phyloP scores from a whole-genome alignment of 2,329 filamentous ascomycete genomes.

The Penicillium sp. region DNA sequence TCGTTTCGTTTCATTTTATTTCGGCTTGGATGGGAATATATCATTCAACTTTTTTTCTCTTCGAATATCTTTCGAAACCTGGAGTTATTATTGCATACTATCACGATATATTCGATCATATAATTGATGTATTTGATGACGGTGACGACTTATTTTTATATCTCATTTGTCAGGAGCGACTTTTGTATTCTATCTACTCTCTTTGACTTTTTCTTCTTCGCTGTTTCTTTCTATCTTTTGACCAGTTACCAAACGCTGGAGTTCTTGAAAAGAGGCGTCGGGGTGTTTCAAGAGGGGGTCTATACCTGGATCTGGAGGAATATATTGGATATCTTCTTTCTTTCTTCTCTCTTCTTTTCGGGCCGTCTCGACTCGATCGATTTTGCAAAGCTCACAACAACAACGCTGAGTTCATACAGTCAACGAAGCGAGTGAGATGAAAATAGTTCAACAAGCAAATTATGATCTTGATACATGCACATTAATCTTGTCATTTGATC shows the following conservation, averaged over 20 bases:
- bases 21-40: neutral
- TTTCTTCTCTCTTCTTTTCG: conserved; percentile 6
- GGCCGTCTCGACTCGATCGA: conserved; percentile 3
- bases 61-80: neutral
- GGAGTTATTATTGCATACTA: conserved; percentile 8
- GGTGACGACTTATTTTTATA: neutral
- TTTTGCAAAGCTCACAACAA: neutral
- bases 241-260: neutral
- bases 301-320: neutral
- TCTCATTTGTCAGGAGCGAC: neutral
- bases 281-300: neutral
- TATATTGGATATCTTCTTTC: neutral
- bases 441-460: no score
- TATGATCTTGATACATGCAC: no score
- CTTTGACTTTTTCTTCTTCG: neutral
- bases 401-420: no score
- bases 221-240: neutral
- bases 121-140: conserved; percentile 4
- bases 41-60: neutral
- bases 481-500: no score
- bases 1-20: neutral
- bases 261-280: conserved; percentile 4
- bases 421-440: no score
- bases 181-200: conserved; percentile 4
- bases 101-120: neutral